These are phyloP conservation scores for Diatrype stigma DNA, from an alignment of 2,329 filamentous ascomycete species.

Conservation along the genomic window DNA sequence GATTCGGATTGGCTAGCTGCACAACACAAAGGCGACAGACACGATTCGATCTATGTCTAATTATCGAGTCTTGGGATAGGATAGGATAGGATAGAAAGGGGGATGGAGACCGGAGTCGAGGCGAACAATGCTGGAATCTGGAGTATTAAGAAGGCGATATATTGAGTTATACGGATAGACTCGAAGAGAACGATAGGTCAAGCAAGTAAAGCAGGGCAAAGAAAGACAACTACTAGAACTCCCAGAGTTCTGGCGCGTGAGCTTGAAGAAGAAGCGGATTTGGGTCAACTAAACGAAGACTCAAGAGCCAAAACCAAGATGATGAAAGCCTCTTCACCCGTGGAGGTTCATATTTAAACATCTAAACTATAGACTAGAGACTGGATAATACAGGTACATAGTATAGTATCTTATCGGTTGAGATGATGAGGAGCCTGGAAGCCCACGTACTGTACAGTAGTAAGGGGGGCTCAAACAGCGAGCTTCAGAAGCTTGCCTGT, in stretches of 20 bases:
- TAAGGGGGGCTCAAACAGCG: neutral
- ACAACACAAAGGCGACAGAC: constrained; percentile 1
- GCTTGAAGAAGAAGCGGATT: constrained; percentile 17
- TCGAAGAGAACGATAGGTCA: constrained; percentile 14
- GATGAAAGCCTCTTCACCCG: constrained; percentile 1
- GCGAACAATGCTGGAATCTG: neutral
- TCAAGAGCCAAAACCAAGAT: constrained; percentile 19
- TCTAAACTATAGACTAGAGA: neutral
- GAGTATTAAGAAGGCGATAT: neutral
- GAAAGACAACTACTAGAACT: constrained; percentile 35
- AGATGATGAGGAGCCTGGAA: neutral
- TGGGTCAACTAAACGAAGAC: constrained; percentile 25
- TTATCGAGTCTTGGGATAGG: neutral
- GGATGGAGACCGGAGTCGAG: neutral
- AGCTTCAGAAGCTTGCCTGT: constrained; percentile 1
- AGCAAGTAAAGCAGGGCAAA: constrained; percentile 17
- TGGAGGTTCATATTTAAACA: neutral
- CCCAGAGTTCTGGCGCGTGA: constrained; percentile 40
- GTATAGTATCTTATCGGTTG: neutral
- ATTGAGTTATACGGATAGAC: constrained; percentile 3
- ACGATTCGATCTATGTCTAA: neutral
- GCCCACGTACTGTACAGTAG: too few relatives aligned
- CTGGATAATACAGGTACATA: neutral
- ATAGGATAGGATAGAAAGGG: neutral
- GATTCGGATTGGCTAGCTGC: constrained; percentile 4